phyloP scores from a whole-genome alignment of 1,284 basidiomycete species.

The Cutaneotrichosporon sp. region DNA sequence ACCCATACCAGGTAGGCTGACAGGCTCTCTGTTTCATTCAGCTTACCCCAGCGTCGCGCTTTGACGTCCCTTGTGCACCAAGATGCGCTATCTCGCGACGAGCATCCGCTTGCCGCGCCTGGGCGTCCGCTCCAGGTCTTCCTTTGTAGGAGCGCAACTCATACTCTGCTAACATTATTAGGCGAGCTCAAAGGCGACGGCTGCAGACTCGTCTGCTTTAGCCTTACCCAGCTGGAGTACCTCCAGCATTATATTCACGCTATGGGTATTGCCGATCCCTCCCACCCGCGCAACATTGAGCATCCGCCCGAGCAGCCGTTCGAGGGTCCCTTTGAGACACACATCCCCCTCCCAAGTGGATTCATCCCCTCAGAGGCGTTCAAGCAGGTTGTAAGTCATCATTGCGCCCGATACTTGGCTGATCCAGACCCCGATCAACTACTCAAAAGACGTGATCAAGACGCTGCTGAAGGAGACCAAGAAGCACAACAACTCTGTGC shows the following conservation, averaged over 20 bases:
- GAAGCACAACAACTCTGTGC: too few species aligned
- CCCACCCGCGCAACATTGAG: conserved; percentile 13
- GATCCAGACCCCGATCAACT: neutral
- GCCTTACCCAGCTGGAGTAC: conserved; percentile 76
- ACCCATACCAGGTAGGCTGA: conserved; percentile 27
- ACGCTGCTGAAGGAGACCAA: too few species aligned
- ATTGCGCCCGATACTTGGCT: neutral
- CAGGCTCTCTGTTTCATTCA: too few species aligned
- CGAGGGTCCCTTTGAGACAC: neutral
- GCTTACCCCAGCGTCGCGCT: conserved; percentile 46
- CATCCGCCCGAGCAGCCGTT: neutral
- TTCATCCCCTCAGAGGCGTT: conserved; percentile 10
- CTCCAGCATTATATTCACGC: conserved; percentile 74
- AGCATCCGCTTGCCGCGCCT: conserved; percentile 64
- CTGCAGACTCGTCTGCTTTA: conserved; percentile 62
- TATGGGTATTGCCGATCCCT: conserved; percentile 58
- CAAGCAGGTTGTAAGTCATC: conserved; percentile 12
- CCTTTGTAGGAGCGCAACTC: conserved; percentile 54
- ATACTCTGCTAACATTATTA: neutral
- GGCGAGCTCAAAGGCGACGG: conserved; percentile 17
- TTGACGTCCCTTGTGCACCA: conserved; percentile 65
- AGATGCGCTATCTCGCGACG: conserved; percentile 60
- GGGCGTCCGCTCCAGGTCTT: conserved; percentile 64
- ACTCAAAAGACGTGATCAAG: neutral
- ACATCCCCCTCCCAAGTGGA: conserved; percentile 16